A percentile compares a stretch with the other conserved stretches of the same genome.
Evolutionary conservation across 768 basidiomycete species (phyloP).

Genomic region (Lentinus brumalis): DNA sequence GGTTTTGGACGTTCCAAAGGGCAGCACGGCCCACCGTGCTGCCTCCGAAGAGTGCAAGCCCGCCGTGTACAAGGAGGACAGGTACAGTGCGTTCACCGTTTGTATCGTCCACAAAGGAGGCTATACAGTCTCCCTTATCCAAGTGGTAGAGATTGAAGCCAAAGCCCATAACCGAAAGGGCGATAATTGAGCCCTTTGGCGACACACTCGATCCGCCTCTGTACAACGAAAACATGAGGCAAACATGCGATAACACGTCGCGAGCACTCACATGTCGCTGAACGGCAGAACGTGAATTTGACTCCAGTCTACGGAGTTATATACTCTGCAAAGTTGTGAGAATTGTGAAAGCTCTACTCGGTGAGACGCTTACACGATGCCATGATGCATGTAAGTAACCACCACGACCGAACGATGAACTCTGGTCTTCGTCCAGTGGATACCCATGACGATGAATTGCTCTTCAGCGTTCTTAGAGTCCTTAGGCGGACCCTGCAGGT

Average conservation of each 20-base stretch:
- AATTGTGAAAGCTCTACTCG: background rate
- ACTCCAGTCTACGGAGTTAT: background rate
- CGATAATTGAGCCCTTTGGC: background rate
- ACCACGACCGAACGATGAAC: background rate
- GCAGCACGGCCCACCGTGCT: background rate
- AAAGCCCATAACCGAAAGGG: background rate
- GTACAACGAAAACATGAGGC: background rate
- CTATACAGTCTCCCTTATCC: background rate
- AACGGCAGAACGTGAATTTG: background rate
- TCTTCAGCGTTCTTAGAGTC: background rate
- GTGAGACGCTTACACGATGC: background rate
- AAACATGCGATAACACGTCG: background rate
- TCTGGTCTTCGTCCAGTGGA: slow-evolving; percentile 2
- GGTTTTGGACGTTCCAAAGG: background rate
- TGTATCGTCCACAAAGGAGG: background rate
- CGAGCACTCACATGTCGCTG: background rate
- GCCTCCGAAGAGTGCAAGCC: slow-evolving; percentile 1
- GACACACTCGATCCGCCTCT: background rate
- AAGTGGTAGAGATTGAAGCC: slow-evolving; percentile 3
- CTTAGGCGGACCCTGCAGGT: background rate
- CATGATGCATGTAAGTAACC: slow-evolving; percentile 1
- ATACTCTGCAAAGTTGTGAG: background rate
- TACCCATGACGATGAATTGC: background rate
- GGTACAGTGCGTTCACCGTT: background rate
- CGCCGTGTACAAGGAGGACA: slow-evolving; percentile 2